Evolutionary conservation across 495 filamentous ascomycete species (phyloP), one percentile per base, ranked within the genome.

Genomic region (Trichoderma asperelloides): DNA sequence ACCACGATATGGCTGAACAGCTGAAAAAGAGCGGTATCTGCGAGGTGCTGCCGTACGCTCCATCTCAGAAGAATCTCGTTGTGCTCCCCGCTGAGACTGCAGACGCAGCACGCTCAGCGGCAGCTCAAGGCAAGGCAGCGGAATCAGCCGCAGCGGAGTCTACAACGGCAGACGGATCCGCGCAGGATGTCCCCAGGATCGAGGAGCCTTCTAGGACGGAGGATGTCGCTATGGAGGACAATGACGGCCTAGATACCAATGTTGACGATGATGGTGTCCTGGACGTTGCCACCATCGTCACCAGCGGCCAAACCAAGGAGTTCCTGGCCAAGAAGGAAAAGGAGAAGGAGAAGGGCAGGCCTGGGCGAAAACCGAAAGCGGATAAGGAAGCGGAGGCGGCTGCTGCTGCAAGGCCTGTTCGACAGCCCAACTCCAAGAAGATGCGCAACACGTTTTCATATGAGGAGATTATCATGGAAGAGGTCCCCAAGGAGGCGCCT

Each of bases 211-310:
- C 70, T 4, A 71, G 68, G 30, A 68, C 69, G 25, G 68, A 60
- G n/a, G 72, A 69, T 0, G 71, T 66, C n/a, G 79, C 83, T 41
- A 85, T 82, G 1, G 81, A 85, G 4, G 88, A 87, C 7, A 71
- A 72, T 2, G 75, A 75, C 37, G 85, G 82, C 6, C 77, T 75
- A 0, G 79, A 81, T 39, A 79, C 82, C 63, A 78, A 76, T 6
- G 77, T 80, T 5, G 87, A 88, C 28, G 83, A 87, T 12, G 95
- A 98, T 65, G 95, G 95, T 2, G 91, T 95, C 4, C 79, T 98
- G 16, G 93, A 98, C 73, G 92, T 98, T 39, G 95, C 95, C 25
- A 94, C 88, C 68, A 96, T 98, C 70, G 93, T 98, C 25, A 85
- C 87, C 0, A 92, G 89, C 68, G 96, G 95, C 43, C 91, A 97